Evolutionary conservation across 768 basidiomycete species (phyloP).

Genomic region (Trametes cubensis): DNA sequence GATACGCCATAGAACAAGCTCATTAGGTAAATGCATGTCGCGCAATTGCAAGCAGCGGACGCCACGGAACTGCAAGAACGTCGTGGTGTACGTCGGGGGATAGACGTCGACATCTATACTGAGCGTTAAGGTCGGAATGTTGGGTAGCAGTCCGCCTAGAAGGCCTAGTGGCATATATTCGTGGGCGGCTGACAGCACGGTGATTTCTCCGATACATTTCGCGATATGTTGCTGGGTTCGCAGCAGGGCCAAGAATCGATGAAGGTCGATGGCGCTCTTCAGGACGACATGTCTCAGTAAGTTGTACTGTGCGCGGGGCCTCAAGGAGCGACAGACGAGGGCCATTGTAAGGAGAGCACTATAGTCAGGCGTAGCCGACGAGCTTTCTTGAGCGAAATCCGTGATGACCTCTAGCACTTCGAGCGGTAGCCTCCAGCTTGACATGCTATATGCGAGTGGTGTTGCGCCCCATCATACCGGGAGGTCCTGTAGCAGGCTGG

Average conservation of each 20-base stretch:
- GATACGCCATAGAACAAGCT: background rate
- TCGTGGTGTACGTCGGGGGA: background rate
- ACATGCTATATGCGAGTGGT: no score
- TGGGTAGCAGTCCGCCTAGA: background rate
- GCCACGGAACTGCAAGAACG: background rate
- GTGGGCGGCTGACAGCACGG: background rate
- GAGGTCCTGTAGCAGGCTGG: no score
- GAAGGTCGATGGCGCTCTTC: background rate
- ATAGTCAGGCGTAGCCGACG: background rate
- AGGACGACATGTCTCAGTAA: constrained; percentile 6
- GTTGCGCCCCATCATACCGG: no score
- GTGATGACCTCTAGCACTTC: constrained; percentile 7
- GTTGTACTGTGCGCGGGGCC: background rate
- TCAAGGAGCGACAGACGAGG: background rate
- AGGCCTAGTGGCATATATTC: background rate
- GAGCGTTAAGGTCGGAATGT: background rate
- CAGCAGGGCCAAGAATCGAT: background rate
- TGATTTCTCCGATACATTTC: background rate
- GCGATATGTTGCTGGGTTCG: background rate
- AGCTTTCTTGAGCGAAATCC: background rate
- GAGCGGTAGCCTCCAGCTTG: background rate
- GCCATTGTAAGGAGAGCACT: background rate
- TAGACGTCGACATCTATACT: background rate
- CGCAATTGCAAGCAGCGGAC: background rate
- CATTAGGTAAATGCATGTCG: background rate